Evolutionary conservation across 495 filamentous ascomycete species (phyloP).

Genomic region (Lasiosphaeriaceae sp.): DNA sequence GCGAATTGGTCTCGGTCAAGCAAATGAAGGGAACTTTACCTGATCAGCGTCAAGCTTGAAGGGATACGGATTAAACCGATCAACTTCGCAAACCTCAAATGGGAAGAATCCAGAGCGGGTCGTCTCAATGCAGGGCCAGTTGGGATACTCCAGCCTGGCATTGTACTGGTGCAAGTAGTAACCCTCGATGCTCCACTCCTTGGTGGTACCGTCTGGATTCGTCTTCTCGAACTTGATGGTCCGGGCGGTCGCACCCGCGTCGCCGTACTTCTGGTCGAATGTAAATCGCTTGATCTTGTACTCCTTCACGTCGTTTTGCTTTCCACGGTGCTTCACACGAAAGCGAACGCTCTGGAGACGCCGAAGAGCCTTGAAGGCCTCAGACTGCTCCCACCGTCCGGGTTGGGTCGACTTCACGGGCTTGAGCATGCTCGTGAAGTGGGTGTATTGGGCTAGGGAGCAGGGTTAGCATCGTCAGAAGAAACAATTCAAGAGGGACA

Average conservation of each 20-base stretch:
- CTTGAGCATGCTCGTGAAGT: slow-evolving; percentile 12
- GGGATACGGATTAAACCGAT: slow-evolving; percentile 66
- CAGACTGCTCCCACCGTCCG: slow-evolving; percentile 20
- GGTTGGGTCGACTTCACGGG: slow-evolving; percentile 12
- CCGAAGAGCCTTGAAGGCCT: slow-evolving; percentile 48
- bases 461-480: neutral
- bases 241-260: slow-evolving; percentile 47
- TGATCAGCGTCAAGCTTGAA: slow-evolving; percentile 65
- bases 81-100: slow-evolving; percentile 62
- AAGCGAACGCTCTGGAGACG: slow-evolving; percentile 65
- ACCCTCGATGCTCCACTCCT: slow-evolving; percentile 51
- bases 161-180: slow-evolving; percentile 71
- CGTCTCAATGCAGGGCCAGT: slow-evolving; percentile 67
- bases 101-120: slow-evolving; percentile 66
- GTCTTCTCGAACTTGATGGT: slow-evolving; percentile 55
- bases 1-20: neutral
- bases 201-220: slow-evolving; percentile 43
- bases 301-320: slow-evolving; percentile 35
- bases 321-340: slow-evolving; percentile 54
- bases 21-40: neutral
- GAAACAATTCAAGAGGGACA: neutral
- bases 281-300: slow-evolving; percentile 63
- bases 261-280: slow-evolving; percentile 28
- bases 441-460: slow-evolving; percentile 6
- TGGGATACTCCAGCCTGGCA: slow-evolving; percentile 44